Percentiles rank a stretch among this genome's conserved stretches.
Evolutionary conservation across 2,329 filamentous ascomycete genomes (phyloP).

Genomic region (Endoconidiophora polonica): DNA sequence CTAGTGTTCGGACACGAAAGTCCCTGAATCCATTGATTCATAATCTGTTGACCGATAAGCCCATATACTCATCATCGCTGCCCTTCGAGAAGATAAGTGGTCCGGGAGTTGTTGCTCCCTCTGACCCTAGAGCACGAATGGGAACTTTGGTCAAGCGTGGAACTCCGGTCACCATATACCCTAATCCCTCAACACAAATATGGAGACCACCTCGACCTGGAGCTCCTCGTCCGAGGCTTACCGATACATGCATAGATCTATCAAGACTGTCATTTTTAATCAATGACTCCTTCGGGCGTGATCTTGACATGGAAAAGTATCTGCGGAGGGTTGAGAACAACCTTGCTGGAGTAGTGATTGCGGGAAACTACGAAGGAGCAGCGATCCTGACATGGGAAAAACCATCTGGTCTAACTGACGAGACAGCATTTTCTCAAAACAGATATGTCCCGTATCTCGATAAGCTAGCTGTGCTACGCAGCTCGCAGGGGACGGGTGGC

Average conservation of each 20-base stretch:
- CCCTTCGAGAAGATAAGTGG: constrained; percentile 48
- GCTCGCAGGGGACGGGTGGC: constrained; percentile 74
- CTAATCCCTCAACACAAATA: constrained; percentile 48
- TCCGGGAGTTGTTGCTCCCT: constrained; percentile 2
- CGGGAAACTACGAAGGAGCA: constrained; percentile 89
- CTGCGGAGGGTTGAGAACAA: constrained; percentile 62
- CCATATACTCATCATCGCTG: constrained; percentile 78
- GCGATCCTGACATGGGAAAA: constrained; percentile 90
- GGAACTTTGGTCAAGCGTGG: constrained; percentile 83
- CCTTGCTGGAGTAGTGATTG: constrained; percentile 82
- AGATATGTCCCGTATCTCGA: constrained; percentile 84
- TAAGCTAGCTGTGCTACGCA: constrained; percentile 87
- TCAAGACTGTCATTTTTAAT: constrained; percentile 71
- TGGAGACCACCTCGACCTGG: constrained; percentile 53
- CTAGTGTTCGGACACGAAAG: constrained; percentile 25
- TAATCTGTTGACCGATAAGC: constrained; percentile 90
- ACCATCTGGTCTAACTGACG: constrained; percentile 42
- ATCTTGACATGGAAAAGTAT: constrained; percentile 71
- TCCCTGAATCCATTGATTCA: constrained; percentile 76
- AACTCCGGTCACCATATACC: constrained; percentile 73
- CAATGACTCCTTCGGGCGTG: constrained; percentile 79
- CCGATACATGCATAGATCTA: constrained; percentile 69
- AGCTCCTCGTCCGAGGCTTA: constrained; percentile 47
- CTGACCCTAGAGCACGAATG: constrained; percentile 13
- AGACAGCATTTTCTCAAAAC: constrained; percentile 34